Percentiles rank a stretch among this genome's conserved stretches.
Conservation (phyloP, 768 basidiomycete genomes). For the Tricholoma furcatifolium region DNA sequence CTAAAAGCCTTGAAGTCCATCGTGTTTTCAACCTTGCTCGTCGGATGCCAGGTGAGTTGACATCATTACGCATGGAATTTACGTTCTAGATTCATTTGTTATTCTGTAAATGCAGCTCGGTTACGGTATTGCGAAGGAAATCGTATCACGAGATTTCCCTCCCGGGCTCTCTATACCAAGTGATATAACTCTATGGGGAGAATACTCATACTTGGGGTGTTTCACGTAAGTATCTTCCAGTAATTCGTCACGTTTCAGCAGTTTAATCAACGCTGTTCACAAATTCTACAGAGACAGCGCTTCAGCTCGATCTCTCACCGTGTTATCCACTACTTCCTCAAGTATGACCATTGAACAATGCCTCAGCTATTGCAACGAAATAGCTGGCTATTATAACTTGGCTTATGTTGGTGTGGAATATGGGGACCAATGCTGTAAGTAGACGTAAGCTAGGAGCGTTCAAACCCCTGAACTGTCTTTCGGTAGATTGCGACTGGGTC, state of each 20-base stretch:
- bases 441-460: neutral
- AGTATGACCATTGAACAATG: conserved; percentile 1
- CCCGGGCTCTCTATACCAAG: neutral
- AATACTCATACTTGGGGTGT: neutral
- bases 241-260: too few species aligned
- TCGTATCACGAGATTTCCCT: neutral
- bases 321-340: neutral
- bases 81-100: too few species aligned
- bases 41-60: too few species aligned
- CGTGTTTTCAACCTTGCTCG: too few species aligned
- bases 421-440: neutral
- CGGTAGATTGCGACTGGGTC: conserved; percentile 3
- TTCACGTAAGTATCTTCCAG: neutral
- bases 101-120: too few species aligned
- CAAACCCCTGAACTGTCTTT: neutral
- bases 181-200: neutral
- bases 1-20: too few species aligned
- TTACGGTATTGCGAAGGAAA: neutral
- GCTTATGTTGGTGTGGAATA: neutral
- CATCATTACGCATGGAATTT: too few species aligned
- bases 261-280: too few species aligned
- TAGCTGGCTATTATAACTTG: neutral
- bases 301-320: neutral
- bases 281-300: neutral
- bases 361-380: neutral